Conservation (phyloP, 495 filamentous ascomycete genomes). For the Elaphomyces granulatus region DNA sequence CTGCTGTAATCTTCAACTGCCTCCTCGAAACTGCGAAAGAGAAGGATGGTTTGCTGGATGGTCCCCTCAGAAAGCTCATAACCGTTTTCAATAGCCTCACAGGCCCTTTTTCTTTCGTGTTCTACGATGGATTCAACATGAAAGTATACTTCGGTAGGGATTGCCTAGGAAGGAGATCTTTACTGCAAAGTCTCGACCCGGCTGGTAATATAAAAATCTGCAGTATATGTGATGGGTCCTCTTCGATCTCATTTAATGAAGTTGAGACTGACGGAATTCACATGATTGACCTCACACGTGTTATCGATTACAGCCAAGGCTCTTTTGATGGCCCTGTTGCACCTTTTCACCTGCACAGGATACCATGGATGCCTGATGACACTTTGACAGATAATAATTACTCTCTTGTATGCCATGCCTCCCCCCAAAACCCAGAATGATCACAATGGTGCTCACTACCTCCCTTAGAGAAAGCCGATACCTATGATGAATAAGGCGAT, state of each 20-base stretch:
- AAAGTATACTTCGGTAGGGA: conserved; percentile 71
- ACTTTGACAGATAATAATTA: conserved; percentile 5
- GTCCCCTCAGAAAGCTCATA: conserved; percentile 26
- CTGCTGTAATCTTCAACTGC: conserved; percentile 49
- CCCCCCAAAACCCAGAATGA: too few species aligned
- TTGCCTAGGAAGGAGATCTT: conserved; percentile 70
- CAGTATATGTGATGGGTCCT: conserved; percentile 52
- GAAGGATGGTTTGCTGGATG: conserved; percentile 5
- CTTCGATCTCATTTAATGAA: conserved; percentile 49
- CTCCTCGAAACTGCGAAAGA: conserved; percentile 31
- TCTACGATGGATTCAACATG: conserved; percentile 48
- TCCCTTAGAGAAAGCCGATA: conserved; percentile 46
- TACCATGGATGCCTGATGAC: conserved; percentile 14
- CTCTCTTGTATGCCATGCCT: conserved; percentile 12
- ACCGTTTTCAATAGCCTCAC: conserved; percentile 47
- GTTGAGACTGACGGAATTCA: conserved; percentile 72
- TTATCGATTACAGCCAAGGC: too few species aligned
- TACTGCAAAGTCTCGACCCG: conserved; percentile 41
- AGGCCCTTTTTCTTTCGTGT: conserved; percentile 88
- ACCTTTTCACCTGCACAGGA: conserved; percentile 8
- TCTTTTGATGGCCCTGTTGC: conserved; percentile 7
- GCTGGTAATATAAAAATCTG: conserved; percentile 46
- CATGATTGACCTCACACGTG: conserved; percentile 37
- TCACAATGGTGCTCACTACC: too few species aligned
- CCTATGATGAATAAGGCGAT: conserved; percentile 45